phyloP scores from a whole-genome alignment of 1,284 basidiomycete species.

The Leccinum pseudoinsigne region DNA sequence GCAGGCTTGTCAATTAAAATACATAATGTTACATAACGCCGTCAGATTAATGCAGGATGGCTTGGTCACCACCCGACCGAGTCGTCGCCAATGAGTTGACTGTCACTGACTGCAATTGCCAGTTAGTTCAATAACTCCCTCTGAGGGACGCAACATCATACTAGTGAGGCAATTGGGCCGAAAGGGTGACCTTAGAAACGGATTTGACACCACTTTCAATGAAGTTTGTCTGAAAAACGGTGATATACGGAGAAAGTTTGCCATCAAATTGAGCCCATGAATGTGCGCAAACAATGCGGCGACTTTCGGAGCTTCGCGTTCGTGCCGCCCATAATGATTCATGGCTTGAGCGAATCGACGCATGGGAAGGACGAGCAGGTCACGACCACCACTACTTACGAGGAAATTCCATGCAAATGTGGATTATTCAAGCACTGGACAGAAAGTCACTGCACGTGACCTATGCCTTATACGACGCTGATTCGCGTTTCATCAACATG shows the following conservation, averaged over 20 bases:
- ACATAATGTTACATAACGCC: background rate
- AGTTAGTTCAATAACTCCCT: background rate
- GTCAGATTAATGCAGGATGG: background rate
- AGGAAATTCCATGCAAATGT: too few relatives aligned
- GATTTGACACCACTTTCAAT: background rate
- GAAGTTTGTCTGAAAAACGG: background rate
- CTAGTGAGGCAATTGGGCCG: background rate
- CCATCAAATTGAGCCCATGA: too few relatives aligned
- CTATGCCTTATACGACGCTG: background rate
- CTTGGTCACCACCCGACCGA: background rate
- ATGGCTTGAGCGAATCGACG: conserved; percentile 6
- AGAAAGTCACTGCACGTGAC: conserved; percentile 29
- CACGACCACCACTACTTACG: background rate
- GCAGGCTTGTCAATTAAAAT: background rate
- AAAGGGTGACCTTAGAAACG: background rate
- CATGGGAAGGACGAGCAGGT: conserved; percentile 12
- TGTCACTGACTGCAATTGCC: background rate
- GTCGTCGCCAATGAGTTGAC: background rate
- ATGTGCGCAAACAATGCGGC: background rate
- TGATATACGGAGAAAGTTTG: background rate
- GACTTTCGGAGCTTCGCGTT: background rate
- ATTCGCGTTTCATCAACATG: background rate
- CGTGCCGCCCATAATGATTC: background rate
- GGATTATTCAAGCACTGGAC: too few relatives aligned
- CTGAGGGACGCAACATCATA: background rate